Conservation (phyloP, 2,329 filamentous ascomycete genomes). For the Sclerotinia subarctica region DNA sequence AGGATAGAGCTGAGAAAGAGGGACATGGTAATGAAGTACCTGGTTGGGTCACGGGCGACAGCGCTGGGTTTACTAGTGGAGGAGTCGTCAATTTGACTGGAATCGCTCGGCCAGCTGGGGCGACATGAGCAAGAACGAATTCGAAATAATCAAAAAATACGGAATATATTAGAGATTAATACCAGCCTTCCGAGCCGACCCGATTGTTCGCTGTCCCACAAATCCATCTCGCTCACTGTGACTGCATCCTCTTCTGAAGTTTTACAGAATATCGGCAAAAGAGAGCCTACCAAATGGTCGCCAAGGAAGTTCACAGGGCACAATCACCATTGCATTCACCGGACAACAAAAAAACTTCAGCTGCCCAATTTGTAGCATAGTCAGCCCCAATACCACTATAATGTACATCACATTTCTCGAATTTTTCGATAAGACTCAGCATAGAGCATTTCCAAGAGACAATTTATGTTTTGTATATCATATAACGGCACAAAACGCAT, state of each 20-base stretch:
- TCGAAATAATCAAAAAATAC: neutral
- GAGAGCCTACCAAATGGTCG: no score
- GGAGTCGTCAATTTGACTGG: slow-evolving; percentile 57
- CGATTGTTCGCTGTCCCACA: neutral
- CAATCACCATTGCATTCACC: neutral
- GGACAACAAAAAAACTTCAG: no score
- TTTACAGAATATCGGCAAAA: neutral
- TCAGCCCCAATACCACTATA: no score
- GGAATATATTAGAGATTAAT: neutral
- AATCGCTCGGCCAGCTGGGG: slow-evolving; percentile 49
- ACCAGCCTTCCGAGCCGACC: no score
- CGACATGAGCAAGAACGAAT: slow-evolving; percentile 20
- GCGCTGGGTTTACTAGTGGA: slow-evolving; percentile 42
- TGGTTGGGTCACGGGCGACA: slow-evolving; percentile 64
- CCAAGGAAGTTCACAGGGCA: neutral
- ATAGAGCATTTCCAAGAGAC: no score
- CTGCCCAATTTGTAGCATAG: no score
- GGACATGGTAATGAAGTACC: slow-evolving; percentile 56
- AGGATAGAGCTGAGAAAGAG: slow-evolving; percentile 56
- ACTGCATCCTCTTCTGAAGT: neutral
- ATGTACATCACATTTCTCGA: no score
- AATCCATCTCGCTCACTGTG: neutral
- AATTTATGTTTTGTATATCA: no score
- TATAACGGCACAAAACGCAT: no score
- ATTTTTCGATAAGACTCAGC: no score